These are phyloP conservation scores for Metarhizium robertsii DNA, from an alignment of 2,329 filamentous ascomycete species.

Conservation along the genomic window DNA sequence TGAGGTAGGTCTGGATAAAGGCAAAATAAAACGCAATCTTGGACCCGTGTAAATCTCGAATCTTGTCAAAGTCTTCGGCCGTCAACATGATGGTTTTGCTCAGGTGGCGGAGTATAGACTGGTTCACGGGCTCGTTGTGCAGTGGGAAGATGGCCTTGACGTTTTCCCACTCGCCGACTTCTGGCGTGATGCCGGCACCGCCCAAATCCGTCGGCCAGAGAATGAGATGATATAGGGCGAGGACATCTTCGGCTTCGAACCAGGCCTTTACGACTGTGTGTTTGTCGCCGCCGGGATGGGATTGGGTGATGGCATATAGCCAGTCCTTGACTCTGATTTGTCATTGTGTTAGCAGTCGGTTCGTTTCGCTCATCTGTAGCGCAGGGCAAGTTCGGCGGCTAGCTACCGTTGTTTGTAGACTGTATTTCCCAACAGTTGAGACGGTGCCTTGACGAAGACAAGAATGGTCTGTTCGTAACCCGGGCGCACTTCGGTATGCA, in stretches of 20 bases:
- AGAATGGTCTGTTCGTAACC: conserved; percentile 59
- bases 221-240: conserved; percentile 62
- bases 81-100: conserved; percentile 43
- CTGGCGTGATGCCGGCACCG: conserved; percentile 53
- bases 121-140: conserved; percentile 49
- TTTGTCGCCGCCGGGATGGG: conserved; percentile 48
- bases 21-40: conserved; percentile 69
- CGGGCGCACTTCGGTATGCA: conserved; percentile 63
- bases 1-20: conserved; percentile 69
- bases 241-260: conserved; percentile 57
- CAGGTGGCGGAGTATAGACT: conserved; percentile 45
- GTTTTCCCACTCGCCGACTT: conserved; percentile 48
- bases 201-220: conserved; percentile 47
- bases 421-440: conserved; percentile 52
- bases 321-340: conserved; percentile 58
- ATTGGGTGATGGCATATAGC: conserved; percentile 59
- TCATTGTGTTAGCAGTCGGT: neutral
- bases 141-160: conserved; percentile 53
- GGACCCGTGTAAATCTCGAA: conserved; percentile 53
- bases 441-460: conserved; percentile 56
- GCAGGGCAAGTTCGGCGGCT: neutral
- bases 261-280: conserved; percentile 40
- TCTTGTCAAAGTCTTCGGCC: conserved; percentile 43
- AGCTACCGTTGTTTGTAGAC: conserved; percentile 57
- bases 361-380: neutral